Base-by-base conservation (phyloP, 495 filamentous ascomycete species). In the Neurospora sp. region DNA sequence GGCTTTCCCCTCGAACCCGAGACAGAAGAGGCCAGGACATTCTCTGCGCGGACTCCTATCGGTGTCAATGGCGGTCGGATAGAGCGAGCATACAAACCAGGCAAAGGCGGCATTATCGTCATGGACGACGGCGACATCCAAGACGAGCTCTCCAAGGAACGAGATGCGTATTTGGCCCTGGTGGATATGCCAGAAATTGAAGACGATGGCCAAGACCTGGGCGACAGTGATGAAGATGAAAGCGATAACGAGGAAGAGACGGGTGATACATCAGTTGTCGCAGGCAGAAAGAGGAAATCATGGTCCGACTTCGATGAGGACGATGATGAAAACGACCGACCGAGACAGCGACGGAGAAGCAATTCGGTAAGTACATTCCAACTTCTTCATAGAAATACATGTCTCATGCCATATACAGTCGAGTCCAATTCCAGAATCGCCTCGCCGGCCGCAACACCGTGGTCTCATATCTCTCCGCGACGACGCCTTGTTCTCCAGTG, bases 111-210 rank as follows among this genome's bases (percentile, higher is more conserved):
- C 0, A 93, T 97, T 73, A 85, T 97, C 71, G 93, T 97, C 6
- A 96, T 93, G 81, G 96, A 98, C 77, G 96, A 98, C 81, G 96
- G 95, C 18, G 96, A 99, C 81, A 96, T 99, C 65, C 92, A 94
- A 74, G 93, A 95, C 70, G 94, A 94, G n/a, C 80, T 98, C 59
- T 75, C 74, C 40, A 83, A 81, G 22, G 94, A 98, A 82, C 83
- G 87, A 74, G 89, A 93, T 68, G 94, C 96, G 46, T 98, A 94
- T 76, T 88, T 91, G 65, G 92, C 89, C 59, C 84, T 98, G 61
- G 81, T 90, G 44, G 90, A 92, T 48, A 98, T 98, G 96, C 94
- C 94, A 9, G 93, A 97, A 68, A 82, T 97, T 39, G 93, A 92
- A 71, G 93, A 95, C 20, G 83, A 89, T 72, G 89, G 85, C 16